phyloP scores from a whole-genome alignment of 176 grass and related monocot genomes.

The Puccinellia tenuiflora region DNA sequence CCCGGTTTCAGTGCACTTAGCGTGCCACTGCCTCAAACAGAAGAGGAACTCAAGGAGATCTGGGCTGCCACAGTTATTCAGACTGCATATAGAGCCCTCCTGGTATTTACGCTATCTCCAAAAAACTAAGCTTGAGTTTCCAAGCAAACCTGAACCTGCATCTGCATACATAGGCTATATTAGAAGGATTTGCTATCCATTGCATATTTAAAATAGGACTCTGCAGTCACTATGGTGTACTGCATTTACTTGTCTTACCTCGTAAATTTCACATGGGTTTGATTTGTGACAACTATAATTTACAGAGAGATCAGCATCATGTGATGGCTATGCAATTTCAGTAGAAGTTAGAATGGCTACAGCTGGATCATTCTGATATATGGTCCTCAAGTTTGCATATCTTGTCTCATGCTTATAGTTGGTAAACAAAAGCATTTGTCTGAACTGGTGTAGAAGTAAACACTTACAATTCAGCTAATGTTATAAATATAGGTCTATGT shows the following conservation, averaged over 20 bases:
- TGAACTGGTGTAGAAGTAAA: not conserved
- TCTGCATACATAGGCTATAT: not conserved
- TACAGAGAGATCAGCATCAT: not conserved
- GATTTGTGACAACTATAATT: not conserved
- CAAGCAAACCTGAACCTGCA: not conserved
- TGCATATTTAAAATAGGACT: not conserved
- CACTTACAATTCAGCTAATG: not conserved
- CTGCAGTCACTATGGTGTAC: not conserved
- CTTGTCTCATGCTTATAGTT: not conserved
- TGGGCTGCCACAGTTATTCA: slow-evolving; percentile 85
- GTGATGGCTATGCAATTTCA: not conserved
- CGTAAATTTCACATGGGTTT: not conserved
- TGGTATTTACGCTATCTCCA: slow-evolving; percentile 40
- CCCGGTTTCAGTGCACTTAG: slow-evolving; percentile 29
- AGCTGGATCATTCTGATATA: not conserved
- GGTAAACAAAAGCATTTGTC: not conserved
- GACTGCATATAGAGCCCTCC: slow-evolving; percentile 73
- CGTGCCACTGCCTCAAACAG: slow-evolving; percentile 31
- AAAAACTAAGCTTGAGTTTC: not conserved
- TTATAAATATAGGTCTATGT: not conserved
- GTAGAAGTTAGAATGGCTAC: not conserved
- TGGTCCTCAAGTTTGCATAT: not conserved
- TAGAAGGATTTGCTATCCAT: not conserved
- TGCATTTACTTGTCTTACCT: not conserved
- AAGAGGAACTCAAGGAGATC: slow-evolving; percentile 47